phyloP scores from a whole-genome alignment of 495 filamentous ascomycete genomes.

The Aspergillus sparsus region DNA sequence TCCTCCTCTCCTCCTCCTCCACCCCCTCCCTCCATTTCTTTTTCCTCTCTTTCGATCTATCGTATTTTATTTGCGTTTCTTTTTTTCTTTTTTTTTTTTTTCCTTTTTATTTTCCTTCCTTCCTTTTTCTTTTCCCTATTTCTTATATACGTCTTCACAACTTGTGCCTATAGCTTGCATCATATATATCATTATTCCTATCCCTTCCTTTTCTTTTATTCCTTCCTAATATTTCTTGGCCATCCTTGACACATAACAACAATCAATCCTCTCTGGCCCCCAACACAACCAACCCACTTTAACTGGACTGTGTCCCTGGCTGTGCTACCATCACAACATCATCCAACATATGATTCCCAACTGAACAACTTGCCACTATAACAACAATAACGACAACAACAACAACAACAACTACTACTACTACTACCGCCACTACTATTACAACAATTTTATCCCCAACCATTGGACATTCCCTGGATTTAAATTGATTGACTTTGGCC shows the following conservation, averaged over 20 bases:
- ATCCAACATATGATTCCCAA: not conserved
- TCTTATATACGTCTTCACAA: too few species aligned
- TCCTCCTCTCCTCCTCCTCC: slow-evolving; percentile 24
- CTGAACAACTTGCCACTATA: not conserved
- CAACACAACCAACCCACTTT: slow-evolving; percentile 10
- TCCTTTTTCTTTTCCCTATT: too few species aligned
- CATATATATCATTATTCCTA: slow-evolving; percentile 3
- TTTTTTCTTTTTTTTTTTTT: slow-evolving; percentile 10
- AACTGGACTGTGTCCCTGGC: slow-evolving; percentile 21
- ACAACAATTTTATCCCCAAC: not conserved
- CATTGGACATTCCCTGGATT: slow-evolving; percentile 23
- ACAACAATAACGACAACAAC: too few species aligned
- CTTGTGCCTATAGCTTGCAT: slow-evolving; percentile 18
- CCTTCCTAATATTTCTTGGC: slow-evolving; percentile 3
- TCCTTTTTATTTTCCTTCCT: slow-evolving; percentile 5
- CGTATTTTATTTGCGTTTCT: slow-evolving; percentile 1
- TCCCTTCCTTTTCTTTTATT: not conserved
- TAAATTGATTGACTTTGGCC: slow-evolving; percentile 14
- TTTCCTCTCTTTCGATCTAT: not conserved
- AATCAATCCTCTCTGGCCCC: slow-evolving; percentile 1
- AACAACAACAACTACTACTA: not conserved
- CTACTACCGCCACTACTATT: not conserved
- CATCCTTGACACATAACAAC: slow-evolving; percentile 3
- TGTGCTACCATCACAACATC: slow-evolving; percentile 19
- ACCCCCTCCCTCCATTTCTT: slow-evolving; percentile 1